Conservation (phyloP, 441 rosid species). For the Brassica balearica region DNA sequence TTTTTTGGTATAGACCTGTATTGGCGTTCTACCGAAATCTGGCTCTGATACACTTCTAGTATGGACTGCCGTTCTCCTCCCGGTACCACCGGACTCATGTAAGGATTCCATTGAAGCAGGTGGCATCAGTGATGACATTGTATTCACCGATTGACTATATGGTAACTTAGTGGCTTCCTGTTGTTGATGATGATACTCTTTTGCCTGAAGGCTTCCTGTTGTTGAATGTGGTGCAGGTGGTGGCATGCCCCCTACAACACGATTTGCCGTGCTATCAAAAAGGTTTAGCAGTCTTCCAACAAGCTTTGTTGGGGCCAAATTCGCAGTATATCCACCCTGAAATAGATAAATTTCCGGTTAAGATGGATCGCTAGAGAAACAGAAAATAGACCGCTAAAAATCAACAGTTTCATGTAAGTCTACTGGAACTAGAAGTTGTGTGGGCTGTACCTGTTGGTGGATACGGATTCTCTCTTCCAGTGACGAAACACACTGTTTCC, state of each 20-base stretch:
- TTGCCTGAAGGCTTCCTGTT: slow-evolving; percentile 54
- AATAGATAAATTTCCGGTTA: slow-evolving; percentile 28
- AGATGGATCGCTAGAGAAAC: slow-evolving; percentile 33
- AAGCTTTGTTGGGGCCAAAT: slow-evolving; percentile 83
- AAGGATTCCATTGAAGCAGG: slow-evolving; percentile 86
- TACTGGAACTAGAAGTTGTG: slow-evolving; percentile 8
- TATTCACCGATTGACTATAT: slow-evolving; percentile 86
- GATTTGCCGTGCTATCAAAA: slow-evolving; percentile 85
- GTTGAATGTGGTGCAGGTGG: slow-evolving; percentile 71
- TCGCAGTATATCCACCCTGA: slow-evolving; percentile 85
- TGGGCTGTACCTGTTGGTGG: slow-evolving; percentile 59
- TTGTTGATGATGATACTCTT: slow-evolving; percentile 57
- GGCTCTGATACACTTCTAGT: slow-evolving; percentile 98
- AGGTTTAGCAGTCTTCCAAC: slow-evolving; percentile 87
- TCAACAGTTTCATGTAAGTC: slow-evolving; percentile 13
- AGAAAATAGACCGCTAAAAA: slow-evolving; percentile 10
- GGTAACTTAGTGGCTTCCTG: slow-evolving; percentile 64
- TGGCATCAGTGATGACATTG: slow-evolving; percentile 81
- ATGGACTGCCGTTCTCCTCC: slow-evolving; percentile 65
- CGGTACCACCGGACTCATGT: slow-evolving; percentile 63
- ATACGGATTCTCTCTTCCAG: slow-evolving; percentile 64
- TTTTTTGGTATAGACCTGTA: slow-evolving; percentile 64
- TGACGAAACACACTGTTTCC: slow-evolving; percentile 56
- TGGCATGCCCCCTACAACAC: slow-evolving; percentile 92
- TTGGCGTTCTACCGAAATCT: slow-evolving; percentile 86